Base-by-base conservation (phyloP, 2,329 filamentous ascomycete genomes). In the Colletotrichum horii region DNA sequence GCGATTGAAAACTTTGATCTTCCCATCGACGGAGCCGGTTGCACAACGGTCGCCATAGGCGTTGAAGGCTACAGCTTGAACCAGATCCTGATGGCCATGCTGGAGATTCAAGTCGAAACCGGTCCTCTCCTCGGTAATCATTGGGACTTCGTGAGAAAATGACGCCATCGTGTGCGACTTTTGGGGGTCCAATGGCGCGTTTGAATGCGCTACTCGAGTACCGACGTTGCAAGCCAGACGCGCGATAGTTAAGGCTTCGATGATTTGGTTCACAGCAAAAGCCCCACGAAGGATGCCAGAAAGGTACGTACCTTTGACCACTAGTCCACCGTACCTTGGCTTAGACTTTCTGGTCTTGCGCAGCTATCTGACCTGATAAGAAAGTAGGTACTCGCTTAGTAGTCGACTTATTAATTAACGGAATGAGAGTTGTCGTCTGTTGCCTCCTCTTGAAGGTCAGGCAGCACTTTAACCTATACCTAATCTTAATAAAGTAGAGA, bases 41-140 rank as follows among this genome's bases (percentile, higher is more conserved):
- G 96, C 94, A 88, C 96, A 96, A 79, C 96, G 94, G 80, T 95
- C 96, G 79, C 96, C 96, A 83, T 98, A 98, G 79, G 93, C 93
- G 84, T 98, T 98, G 89, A 97, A 98, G 79, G 95, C 94, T 76
- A 96, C 93, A 71, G 95, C 94, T 78, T 96, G 93, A 67, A 97
- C 94, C 60, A 97, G 89, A 83, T 97, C 94, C 80, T 92, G 91
- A 84, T 96, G 94, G 79, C 93, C 93, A 83, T 95, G 93, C 76
- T 93, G 91, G 80, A 95, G 90, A 79, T 94, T 91, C 77, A 90
- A 85, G 75, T 91, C 89, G 78, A 92, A 90, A 62, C 84, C 83
- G 30, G 86, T 83, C 80, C 85, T 87, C 77, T 90, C 88, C 76
- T 89, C 87, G 71, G 78, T 79, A 62, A 83, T 84, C 26, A 83